A percentile compares a stretch with the other conserved stretches of the same genome.
phyloP scores from a whole-genome alignment of 805 yeast species.

The Metschnikowia borealis region DNA sequence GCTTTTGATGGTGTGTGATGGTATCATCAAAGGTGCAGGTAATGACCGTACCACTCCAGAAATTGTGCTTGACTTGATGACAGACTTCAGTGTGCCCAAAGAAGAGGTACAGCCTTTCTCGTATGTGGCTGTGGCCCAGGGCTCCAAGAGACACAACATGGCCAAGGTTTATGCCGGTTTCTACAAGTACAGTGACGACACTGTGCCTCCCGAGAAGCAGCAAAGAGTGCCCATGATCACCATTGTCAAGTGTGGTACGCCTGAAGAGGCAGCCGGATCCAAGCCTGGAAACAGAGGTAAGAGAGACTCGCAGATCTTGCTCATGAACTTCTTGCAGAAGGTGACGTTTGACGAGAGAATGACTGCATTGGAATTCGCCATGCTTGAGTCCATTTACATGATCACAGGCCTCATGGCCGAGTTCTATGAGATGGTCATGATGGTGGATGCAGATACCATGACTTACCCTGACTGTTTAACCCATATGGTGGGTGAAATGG shows the following conservation, averaged over 20 bases:
- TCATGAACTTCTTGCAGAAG: slow-evolving; percentile 86
- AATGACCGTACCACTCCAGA: slow-evolving; percentile 88
- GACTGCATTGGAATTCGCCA: slow-evolving; percentile 83
- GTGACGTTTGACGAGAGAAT: slow-evolving; percentile 90
- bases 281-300: slow-evolving; percentile 94
- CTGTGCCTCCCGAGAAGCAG: slow-evolving; percentile 77
- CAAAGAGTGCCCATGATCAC: slow-evolving; percentile 77
- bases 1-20: slow-evolving; percentile 85
- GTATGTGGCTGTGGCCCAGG: slow-evolving; percentile 93
- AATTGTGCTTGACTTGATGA: slow-evolving; percentile 81
- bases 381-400: slow-evolving; percentile 70
- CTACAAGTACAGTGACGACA: slow-evolving; percentile 74
- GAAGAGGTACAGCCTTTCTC: slow-evolving; percentile 80
- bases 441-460: slow-evolving; percentile 95
- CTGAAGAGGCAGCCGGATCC: slow-evolving; percentile 60
- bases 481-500: slow-evolving; percentile 89
- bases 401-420: slow-evolving; percentile 83
- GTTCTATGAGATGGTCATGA: slow-evolving; percentile 73
- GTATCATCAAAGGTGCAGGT: slow-evolving; percentile 91
- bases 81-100: slow-evolving; percentile 56
- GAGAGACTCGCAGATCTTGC: slow-evolving; percentile 87
- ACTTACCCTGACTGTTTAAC: slow-evolving; percentile 83
- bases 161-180: slow-evolving; percentile 95
- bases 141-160: slow-evolving; percentile 94
- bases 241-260: slow-evolving; percentile 86